These are phyloP conservation scores for Aspergillus ochraceus DNA, from an alignment of 2,329 filamentous ascomycete species.

Conservation along the genomic window DNA sequence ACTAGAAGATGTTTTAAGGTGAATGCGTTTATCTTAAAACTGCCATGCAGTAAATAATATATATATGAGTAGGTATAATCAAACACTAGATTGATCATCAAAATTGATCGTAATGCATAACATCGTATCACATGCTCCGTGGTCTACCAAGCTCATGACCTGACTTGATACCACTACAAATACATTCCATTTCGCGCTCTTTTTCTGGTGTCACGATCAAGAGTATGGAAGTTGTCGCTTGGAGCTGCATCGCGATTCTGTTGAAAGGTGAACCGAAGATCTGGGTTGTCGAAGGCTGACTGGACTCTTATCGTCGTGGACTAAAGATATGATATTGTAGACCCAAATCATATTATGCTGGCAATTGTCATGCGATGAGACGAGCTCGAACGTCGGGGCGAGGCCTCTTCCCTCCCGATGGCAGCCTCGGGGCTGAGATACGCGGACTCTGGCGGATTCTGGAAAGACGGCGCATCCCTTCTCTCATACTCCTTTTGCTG, in stretches of 20 bases:
- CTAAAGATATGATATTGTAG: neutral
- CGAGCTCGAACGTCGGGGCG: slow-evolving; percentile 30
- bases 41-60: neutral
- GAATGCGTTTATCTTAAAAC: neutral
- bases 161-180: neutral
- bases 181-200: neutral
- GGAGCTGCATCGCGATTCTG: neutral
- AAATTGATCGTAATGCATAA: slow-evolving; percentile 14
- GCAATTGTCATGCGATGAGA: slow-evolving; percentile 48
- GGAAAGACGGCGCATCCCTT: slow-evolving; percentile 38
- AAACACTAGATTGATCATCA: neutral
- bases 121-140: slow-evolving; percentile 21
- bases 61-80: slow-evolving; percentile 1
- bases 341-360: slow-evolving; percentile 40
- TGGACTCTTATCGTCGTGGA: neutral
- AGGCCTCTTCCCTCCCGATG: slow-evolving; percentile 20
- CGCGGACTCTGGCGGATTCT: slow-evolving; percentile 18
- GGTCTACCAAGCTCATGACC: neutral
- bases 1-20: too few species aligned
- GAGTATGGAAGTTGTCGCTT: neutral
- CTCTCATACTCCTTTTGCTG: slow-evolving; percentile 18
- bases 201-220: too few species aligned
- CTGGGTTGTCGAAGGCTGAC: neutral
- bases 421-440: slow-evolving; percentile 25
- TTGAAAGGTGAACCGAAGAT: neutral